These are phyloP conservation scores for Nigrospora osmanthi DNA, from an alignment of 2,329 filamentous ascomycete genomes.

Conservation along the genomic window DNA sequence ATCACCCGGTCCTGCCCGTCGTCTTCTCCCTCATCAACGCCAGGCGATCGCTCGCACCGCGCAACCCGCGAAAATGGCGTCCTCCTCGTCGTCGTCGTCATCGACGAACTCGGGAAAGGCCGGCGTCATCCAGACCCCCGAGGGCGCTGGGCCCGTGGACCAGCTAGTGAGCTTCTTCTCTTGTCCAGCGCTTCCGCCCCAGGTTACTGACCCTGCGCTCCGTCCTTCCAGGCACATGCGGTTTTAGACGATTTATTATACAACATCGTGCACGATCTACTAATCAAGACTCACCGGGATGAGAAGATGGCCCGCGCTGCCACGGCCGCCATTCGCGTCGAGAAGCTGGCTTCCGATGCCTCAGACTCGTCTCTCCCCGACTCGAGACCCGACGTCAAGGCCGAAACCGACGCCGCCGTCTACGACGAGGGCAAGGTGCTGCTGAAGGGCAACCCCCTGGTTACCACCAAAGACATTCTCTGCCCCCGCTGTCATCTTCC, in stretches of 20 bases:
- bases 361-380: slow-evolving; percentile 46
- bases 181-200: slow-evolving; percentile 2
- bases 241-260: slow-evolving; percentile 69
- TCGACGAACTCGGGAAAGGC: slow-evolving; percentile 41
- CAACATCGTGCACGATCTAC: slow-evolving; percentile 68
- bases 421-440: slow-evolving; percentile 63
- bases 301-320: slow-evolving; percentile 68
- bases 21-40: too few species aligned
- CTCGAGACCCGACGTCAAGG: slow-evolving; percentile 44
- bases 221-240: slow-evolving; percentile 41
- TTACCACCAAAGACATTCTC: slow-evolving; percentile 62
- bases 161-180: slow-evolving; percentile 44
- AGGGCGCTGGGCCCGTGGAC: slow-evolving; percentile 45
- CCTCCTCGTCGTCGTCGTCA: slow-evolving; percentile 10
- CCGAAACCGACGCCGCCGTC: slow-evolving; percentile 60
- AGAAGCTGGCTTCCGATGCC: slow-evolving; percentile 51
- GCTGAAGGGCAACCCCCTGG: slow-evolving; percentile 65
- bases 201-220: neutral
- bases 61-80: slow-evolving; percentile 1
- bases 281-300: slow-evolving; percentile 67
- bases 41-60: neutral
- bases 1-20: too few species aligned
- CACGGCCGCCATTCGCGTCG: slow-evolving; percentile 56
- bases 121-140: slow-evolving; percentile 46
- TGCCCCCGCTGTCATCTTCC: slow-evolving; percentile 71